Percentiles rank a stretch among this genome's conserved stretches.
These are phyloP conservation scores for Bryoerythrophyllum caledonicum DNA, from an alignment of 225 moss, liverwort and hornwort species.

Conservation along the genomic window DNA sequence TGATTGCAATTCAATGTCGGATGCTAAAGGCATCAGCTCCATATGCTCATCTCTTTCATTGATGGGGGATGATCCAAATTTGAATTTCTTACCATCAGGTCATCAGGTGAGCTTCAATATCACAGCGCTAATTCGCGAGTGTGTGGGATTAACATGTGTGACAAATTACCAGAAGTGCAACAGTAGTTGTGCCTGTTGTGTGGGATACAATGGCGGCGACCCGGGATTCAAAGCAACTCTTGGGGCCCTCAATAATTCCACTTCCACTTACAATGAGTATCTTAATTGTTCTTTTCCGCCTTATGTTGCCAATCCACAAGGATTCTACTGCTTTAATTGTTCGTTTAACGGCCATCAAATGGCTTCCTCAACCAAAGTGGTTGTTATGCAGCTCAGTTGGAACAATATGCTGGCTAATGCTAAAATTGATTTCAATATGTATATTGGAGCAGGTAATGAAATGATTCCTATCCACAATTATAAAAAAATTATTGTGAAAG, in stretches of 20 bases:
- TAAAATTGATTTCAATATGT: background rate
- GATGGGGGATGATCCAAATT: accelerated
- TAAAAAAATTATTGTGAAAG: too few relatives aligned
- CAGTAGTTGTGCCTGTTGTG: conserved; percentile 10
- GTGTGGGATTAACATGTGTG: background rate
- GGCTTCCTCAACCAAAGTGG: background rate
- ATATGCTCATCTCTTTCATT: conserved; percentile 7
- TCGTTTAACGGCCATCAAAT: conserved; percentile 18
- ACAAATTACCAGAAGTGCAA: background rate
- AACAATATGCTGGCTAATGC: accelerated
- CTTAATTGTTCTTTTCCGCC: background rate
- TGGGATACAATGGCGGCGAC: background rate
- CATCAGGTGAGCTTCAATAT: background rate
- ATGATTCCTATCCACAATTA: background rate
- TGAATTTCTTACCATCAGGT: background rate
- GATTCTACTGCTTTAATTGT: conserved; percentile 18
- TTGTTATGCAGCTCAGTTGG: conserved; percentile 16
- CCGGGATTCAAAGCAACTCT: background rate
- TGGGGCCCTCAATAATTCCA: background rate
- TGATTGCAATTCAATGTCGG: background rate
- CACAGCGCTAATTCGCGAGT: background rate
- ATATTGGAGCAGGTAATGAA: conserved; percentile 18
- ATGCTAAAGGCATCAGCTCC: conserved; percentile 11
- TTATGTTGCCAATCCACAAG: accelerated
- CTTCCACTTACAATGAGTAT: background rate